phyloP scores from a whole-genome alignment of 129 eudicot genomes.

The Helianthus tuberosus region DNA sequence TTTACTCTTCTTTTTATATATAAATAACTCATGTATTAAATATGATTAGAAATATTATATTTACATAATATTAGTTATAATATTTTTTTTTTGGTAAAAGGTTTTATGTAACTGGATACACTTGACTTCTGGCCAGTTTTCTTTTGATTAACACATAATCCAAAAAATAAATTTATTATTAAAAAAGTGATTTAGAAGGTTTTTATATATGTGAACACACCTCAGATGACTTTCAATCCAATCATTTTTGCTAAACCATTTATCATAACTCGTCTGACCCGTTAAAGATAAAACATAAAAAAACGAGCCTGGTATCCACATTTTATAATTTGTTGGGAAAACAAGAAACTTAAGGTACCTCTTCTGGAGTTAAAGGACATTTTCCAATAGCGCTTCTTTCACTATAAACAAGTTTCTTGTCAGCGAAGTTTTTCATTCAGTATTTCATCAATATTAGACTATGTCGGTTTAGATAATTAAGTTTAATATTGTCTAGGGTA shows the following conservation, averaged over 20 bases:
- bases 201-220: neutral
- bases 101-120: neutral
- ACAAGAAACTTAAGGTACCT: slow-evolving; percentile 46
- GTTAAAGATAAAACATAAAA: neutral
- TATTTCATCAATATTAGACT: no score
- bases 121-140: neutral
- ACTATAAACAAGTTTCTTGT: no score
- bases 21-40: neutral
- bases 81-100: neutral
- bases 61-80: neutral
- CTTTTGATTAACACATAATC: neutral
- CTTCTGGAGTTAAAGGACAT: slow-evolving; percentile 97
- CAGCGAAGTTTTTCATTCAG: no score
- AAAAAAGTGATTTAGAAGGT: neutral
- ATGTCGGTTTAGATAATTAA: no score
- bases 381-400: slow-evolving; percentile 95
- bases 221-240: neutral
- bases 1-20: no score
- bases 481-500: no score
- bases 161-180: neutral
- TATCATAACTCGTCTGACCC: neutral
- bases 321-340: neutral
- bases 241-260: neutral
- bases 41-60: neutral
- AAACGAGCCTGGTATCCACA: neutral